These are phyloP conservation scores for Vaccinium vitisidaea DNA, from an alignment of 148 eudicot genomes.

Conservation along the genomic window DNA sequence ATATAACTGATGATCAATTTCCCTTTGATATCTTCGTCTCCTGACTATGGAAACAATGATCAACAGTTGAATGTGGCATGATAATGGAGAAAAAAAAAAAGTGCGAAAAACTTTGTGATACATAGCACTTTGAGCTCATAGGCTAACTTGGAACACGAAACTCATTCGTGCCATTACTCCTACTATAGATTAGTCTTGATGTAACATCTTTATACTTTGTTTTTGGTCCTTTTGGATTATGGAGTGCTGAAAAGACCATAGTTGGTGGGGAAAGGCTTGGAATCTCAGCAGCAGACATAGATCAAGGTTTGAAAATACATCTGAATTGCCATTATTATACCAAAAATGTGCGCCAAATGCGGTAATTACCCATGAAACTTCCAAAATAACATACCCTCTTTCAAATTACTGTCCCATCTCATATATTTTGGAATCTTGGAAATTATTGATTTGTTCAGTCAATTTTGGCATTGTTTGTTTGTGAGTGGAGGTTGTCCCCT, in stretches of 20 bases:
- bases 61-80: background rate
- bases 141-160: background rate
- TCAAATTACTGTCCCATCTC: constrained; percentile 14
- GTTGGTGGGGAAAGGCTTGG: constrained; percentile 12
- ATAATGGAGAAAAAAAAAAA: background rate
- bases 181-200: background rate
- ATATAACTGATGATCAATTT: background rate
- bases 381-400: background rate
- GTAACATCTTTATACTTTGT: constrained; percentile 1
- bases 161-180: background rate
- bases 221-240: background rate
- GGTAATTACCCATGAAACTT: background rate
- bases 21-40: background rate
- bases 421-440: background rate
- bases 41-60: background rate
- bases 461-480: constrained; percentile 9
- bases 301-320: background rate
- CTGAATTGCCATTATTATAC: background rate
- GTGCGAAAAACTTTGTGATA: background rate
- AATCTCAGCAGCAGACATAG: background rate
- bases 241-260: constrained; percentile 9
- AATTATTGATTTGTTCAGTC: background rate
- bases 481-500: background rate
- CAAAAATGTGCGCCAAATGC: background rate
- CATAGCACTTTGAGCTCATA: background rate